These are phyloP conservation scores for Termitomyces bulborhizus DNA, from an alignment of 768 basidiomycete genomes.

Conservation along the genomic window DNA sequence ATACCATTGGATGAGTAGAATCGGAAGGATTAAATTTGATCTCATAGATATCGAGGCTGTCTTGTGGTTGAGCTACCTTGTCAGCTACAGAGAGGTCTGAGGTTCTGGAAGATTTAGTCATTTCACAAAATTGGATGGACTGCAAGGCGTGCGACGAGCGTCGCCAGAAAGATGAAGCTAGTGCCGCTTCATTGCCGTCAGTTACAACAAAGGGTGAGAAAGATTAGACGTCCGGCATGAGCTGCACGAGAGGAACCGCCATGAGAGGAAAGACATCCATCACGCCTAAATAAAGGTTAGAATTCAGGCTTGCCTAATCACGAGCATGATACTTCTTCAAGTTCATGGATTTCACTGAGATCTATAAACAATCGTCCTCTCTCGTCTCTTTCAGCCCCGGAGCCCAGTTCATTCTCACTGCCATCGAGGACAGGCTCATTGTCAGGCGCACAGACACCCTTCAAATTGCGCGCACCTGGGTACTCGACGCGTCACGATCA, in stretches of 20 bases:
- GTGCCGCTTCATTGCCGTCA: not conserved
- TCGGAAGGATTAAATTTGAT: constrained; percentile 33
- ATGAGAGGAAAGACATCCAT: not conserved
- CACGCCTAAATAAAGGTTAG: no score
- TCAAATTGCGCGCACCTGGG: constrained; percentile 78
- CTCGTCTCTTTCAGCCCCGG: constrained; percentile 83
- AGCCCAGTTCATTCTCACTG: constrained; percentile 79
- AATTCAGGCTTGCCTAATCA: not conserved
- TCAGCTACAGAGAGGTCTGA: constrained; percentile 2
- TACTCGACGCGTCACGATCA: constrained; percentile 49
- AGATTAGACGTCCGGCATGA: not conserved
- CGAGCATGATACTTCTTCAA: not conserved
- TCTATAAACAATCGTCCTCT: constrained; percentile 68
- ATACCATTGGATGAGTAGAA: constrained; percentile 41
- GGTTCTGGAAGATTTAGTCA: constrained; percentile 1
- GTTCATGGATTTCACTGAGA: constrained; percentile 80
- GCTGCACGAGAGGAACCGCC: not conserved
- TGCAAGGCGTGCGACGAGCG: not conserved
- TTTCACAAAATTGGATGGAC: not conserved
- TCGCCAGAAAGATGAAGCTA: not conserved
- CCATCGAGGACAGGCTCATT: constrained; percentile 72
- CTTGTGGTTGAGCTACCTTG: constrained; percentile 4
- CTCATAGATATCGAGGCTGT: constrained; percentile 24
- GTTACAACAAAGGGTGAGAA: not conserved
- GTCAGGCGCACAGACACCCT: constrained; percentile 82